Evolutionary conservation across 1,284 basidiomycete genomes (phyloP).

Genomic region (Sutorius eximius): DNA sequence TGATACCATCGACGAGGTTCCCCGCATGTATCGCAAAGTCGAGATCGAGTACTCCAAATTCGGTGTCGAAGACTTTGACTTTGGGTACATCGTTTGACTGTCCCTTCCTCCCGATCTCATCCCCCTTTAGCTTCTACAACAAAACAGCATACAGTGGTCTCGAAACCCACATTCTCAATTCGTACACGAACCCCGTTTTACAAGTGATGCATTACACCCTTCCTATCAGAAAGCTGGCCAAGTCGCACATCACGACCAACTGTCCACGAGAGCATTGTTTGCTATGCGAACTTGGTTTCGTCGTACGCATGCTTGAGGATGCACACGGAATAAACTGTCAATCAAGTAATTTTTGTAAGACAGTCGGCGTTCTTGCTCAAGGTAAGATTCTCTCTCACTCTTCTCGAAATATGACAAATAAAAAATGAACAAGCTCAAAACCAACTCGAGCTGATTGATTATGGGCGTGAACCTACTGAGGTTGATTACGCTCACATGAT

Average conservation of each 20-base stretch:
- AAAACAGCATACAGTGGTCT: conserved; percentile 88
- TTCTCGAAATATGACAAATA: neutral
- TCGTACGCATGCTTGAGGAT: conserved; percentile 94
- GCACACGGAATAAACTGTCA: conserved; percentile 95
- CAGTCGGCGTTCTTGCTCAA: conserved; percentile 79
- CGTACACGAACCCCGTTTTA: conserved; percentile 92
- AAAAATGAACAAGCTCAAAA: conserved; percentile 52
- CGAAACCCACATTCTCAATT: conserved; percentile 96
- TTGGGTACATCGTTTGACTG: conserved; percentile 57
- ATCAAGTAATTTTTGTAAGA: conserved; percentile 94
- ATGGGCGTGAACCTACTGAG: conserved; percentile 70
- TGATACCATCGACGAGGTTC: conserved; percentile 61
- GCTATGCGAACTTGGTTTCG: conserved; percentile 94
- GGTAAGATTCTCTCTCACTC: conserved; percentile 43
- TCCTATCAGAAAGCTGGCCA: conserved; percentile 82
- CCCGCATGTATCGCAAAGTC: conserved; percentile 85
- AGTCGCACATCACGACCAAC: conserved; percentile 86
- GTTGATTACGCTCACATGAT: conserved; percentile 87
- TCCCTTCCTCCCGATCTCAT: neutral
- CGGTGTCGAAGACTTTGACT: conserved; percentile 99
- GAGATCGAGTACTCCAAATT: conserved; percentile 99
- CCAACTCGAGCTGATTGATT: conserved; percentile 89
- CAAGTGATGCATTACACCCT: conserved; percentile 86
- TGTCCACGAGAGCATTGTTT: conserved; percentile 91
- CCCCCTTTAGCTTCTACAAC: conserved; percentile 79